phyloP scores from a whole-genome alignment of 192 early-diverging fungal genomes.

The Coemansia sp. region DNA sequence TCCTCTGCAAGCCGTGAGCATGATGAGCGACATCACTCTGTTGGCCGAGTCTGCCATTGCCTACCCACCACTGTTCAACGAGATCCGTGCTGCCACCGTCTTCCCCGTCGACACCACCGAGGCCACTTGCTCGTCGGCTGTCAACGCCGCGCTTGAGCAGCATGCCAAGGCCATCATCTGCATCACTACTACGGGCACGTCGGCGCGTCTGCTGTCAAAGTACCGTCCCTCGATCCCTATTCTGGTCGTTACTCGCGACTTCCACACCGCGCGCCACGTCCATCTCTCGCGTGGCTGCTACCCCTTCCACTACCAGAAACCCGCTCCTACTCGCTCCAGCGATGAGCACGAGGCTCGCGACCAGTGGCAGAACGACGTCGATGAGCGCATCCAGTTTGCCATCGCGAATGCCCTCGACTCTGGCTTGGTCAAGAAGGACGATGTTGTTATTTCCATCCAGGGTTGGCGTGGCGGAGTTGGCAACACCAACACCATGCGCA shows the following conservation, averaged over 20 bases:
- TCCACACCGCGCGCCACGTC: constrained; percentile 67
- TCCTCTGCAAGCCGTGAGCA: constrained; percentile 85
- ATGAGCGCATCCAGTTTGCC: constrained; percentile 71
- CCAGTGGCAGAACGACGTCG: constrained; percentile 83
- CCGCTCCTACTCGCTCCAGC: constrained; percentile 33
- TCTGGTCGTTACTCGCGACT: constrained; percentile 83
- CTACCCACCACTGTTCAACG: constrained; percentile 91
- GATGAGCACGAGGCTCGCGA: constrained; percentile 48
- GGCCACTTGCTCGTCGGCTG: constrained; percentile 89
- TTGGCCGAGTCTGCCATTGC: constrained; percentile 92
- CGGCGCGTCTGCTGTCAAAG: constrained; percentile 87
- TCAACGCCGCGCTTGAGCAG: constrained; percentile 76
- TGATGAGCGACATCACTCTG: constrained; percentile 92
- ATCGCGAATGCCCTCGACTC: constrained; percentile 70
- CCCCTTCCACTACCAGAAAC: constrained; percentile 68
- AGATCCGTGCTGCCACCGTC: constrained; percentile 71
- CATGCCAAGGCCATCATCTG: constrained; percentile 87
- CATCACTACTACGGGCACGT: constrained; percentile 83
- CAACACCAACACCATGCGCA: constrained; percentile 82
- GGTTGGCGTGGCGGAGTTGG: constrained; percentile 76
- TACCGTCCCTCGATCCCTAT: constrained; percentile 92
- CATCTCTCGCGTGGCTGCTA: constrained; percentile 81
- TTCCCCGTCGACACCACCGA: constrained; percentile 84
- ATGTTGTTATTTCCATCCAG: constrained; percentile 73
- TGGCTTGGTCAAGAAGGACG: constrained; percentile 62